These are phyloP conservation scores for Raffaelea albimanens DNA, from an alignment of 2,329 filamentous ascomycete species.

Conservation along the genomic window DNA sequence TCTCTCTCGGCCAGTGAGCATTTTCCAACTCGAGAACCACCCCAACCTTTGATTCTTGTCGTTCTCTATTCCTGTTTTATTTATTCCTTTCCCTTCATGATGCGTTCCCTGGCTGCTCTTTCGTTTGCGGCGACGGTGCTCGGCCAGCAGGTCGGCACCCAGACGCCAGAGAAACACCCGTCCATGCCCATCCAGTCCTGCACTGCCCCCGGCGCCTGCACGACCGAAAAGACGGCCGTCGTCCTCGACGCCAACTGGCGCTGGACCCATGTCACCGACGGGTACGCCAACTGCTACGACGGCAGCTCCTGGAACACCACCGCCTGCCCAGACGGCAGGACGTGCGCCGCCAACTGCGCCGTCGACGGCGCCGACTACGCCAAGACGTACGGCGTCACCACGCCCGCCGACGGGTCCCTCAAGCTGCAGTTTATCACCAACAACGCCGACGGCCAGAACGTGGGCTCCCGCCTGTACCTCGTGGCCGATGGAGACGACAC, in stretches of 20 bases:
- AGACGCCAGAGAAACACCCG: conserved; percentile 39
- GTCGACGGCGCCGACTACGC: conserved; percentile 45
- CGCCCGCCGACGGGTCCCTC: conserved; percentile 32
- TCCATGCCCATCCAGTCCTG: conserved; percentile 42
- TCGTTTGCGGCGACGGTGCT: conserved; percentile 31
- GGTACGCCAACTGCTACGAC: conserved; percentile 40
- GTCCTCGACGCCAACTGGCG: conserved; percentile 49
- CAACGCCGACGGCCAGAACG: conserved; percentile 22
- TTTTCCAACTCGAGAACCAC: too few species aligned
- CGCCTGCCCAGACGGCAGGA: conserved; percentile 35
- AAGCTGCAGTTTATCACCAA: conserved; percentile 37
- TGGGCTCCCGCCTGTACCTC: conserved; percentile 24
- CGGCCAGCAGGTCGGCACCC: conserved; percentile 38
- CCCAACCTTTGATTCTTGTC: neutral
- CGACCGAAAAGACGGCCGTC: conserved; percentile 35
- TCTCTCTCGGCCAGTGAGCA: too few species aligned
- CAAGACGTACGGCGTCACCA: conserved; percentile 41
- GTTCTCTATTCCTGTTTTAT: neutral
- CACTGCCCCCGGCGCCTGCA: conserved; percentile 35
- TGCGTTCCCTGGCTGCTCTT: conserved; percentile 21
- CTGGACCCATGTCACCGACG: conserved; percentile 39
- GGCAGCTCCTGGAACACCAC: conserved; percentile 37
- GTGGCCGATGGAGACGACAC: conserved; percentile 19
- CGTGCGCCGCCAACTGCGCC: conserved; percentile 46
- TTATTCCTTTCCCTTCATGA: neutral